A percentile compares a stretch with the other conserved stretches of the same genome.
These are phyloP conservation scores for Kodamaea restingae DNA, from an alignment of 805 yeast genomes.

Conservation along the genomic window DNA sequence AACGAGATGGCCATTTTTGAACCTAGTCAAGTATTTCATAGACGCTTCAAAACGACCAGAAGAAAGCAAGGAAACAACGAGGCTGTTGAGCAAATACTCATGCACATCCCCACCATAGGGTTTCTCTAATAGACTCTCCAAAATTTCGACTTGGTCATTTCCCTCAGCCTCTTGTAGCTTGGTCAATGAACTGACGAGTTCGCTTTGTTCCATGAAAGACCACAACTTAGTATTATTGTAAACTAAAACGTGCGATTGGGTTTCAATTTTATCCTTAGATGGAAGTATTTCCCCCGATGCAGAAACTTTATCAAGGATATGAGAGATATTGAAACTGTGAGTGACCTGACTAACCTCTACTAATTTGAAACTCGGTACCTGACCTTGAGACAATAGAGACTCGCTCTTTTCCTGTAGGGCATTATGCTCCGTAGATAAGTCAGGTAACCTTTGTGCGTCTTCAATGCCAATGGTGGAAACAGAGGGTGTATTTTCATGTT, in stretches of 20 bases:
- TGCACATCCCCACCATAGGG: conserved; percentile 3
- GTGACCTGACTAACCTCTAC: not conserved
- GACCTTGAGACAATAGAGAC: not conserved
- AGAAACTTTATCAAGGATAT: not conserved
- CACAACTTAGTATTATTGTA: conserved; percentile 10
- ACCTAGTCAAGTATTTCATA: conserved; percentile 9
- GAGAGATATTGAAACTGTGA: not conserved
- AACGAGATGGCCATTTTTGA: conserved; percentile 12
- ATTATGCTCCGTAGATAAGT: too few species aligned
- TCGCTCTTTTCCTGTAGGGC: too few species aligned
- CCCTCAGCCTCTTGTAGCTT: not conserved
- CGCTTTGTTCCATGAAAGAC: conserved; percentile 7
- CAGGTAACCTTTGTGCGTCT: too few species aligned
- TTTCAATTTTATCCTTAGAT: not conserved
- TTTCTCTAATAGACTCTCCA: not conserved
- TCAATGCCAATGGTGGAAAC: too few species aligned
- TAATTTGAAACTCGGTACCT: not conserved
- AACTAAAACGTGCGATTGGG: conserved; percentile 3
- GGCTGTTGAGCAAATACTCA: conserved; percentile 9
- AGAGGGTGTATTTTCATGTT: too few species aligned
- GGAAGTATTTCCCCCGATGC: not conserved
- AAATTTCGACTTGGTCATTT: not conserved
- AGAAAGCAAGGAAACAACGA: conserved; percentile 4
- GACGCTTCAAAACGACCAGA: conserved; percentile 2
- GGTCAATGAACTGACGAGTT: not conserved